Evolutionary conservation across 305 asterid species (phyloP).

Genomic region (Striga hermonthica): DNA sequence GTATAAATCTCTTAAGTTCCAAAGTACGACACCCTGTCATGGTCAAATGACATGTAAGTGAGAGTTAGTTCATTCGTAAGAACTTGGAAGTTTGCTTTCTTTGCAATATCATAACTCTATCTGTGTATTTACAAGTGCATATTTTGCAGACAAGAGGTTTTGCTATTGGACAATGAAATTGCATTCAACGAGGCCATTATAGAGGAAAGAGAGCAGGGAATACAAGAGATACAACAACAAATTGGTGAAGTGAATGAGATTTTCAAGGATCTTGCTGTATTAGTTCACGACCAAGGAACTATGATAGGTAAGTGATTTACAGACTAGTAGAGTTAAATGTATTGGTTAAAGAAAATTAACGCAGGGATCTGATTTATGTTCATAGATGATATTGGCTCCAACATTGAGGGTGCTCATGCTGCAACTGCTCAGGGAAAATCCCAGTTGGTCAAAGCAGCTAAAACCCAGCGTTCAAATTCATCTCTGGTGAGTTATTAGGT

Average conservation of each 20-base stretch:
- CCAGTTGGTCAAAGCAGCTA: constrained; percentile 86
- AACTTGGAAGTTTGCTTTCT: not conserved
- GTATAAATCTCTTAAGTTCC: no score
- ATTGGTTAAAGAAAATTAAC: constrained; percentile 24
- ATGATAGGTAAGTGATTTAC: constrained; percentile 73
- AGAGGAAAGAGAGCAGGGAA: constrained; percentile 91
- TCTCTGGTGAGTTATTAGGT: constrained; percentile 53
- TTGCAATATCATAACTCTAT: not conserved
- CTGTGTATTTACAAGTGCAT: constrained; percentile 29
- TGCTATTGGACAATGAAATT: constrained; percentile 85
- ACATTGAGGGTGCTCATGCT: constrained; percentile 53
- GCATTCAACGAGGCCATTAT: constrained; percentile 84
- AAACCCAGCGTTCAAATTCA: constrained; percentile 80
- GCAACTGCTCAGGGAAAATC: constrained; percentile 85
- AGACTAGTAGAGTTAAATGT: constrained; percentile 26
- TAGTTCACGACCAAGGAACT: constrained; percentile 86
- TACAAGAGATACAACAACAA: constrained; percentile 87
- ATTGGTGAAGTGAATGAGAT: constrained; percentile 92
- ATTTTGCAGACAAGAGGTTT: constrained; percentile 70
- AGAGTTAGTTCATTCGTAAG: not conserved
- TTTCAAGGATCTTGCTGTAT: constrained; percentile 88
- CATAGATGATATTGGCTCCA: constrained; percentile 81
- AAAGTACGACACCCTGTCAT: no score
- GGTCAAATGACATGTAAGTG: not conserved
- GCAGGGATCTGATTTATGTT: constrained; percentile 38